Base-by-base conservation (phyloP, 2,329 filamentous ascomycete genomes). In the Aspergillus novoparasiticus region DNA sequence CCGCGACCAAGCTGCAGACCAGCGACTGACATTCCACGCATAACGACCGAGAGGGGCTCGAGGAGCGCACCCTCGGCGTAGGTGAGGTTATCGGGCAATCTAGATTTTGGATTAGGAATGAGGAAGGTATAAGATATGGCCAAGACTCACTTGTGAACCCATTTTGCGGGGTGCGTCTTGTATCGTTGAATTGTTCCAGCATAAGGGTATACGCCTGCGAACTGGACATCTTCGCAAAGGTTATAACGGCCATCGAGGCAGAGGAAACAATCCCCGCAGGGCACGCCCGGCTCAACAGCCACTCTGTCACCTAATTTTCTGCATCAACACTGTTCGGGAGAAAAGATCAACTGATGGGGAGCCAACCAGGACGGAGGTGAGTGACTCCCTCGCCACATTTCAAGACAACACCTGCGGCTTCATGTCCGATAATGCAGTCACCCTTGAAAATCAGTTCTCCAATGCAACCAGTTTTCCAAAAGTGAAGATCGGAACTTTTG, bases 381-480 rank as follows among this genome's bases (percentile, higher is more conserved):
- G 76, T 79, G 16, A 89, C 86, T 28, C 81, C 84, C 57, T 85
- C 79, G 21, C 87, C 86, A 65, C 82, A 83, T 70, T 83, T 78
- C 26, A 90, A 67, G 19, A 90, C 86, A 6, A 88, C 72, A 6
- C 87, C 88, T 11, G 87, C 84, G 4, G 84, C 86, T 74, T 90
- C 88, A 66, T 90, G 88, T 26, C 88, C 87, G 53, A 90, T 81
- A 58, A 89, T 88, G 69, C 86, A 88, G 67, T 89, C 86, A 23
- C 85, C 84, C 62, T 87, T 83, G 14, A 91, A 84, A 1, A 86
- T 82, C 2, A 90, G 80, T 2, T 83, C 81, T 2, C 89, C 89
- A 69, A 91, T 90, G 14, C 83, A 78, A 28, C 89, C 89, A 0
- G 81, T 79, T 69, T 87, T 87, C 88, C 88, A 90, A 68, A 90